Conservation (phyloP, 163 green algal genomes). For the Chloroidium sp. region DNA sequence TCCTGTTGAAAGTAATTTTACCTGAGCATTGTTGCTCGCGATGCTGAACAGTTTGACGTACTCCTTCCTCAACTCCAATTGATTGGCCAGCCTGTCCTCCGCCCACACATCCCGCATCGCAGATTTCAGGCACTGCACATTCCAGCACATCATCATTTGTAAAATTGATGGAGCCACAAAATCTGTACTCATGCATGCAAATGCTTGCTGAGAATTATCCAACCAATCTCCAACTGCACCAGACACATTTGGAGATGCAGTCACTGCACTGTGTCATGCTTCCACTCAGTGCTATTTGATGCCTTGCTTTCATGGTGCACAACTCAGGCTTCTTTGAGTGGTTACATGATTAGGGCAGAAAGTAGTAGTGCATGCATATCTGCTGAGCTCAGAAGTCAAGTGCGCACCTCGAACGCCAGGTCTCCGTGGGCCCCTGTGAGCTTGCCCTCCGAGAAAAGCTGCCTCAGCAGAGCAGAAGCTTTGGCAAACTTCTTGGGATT, state of each 20-base stretch:
- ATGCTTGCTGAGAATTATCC: not conserved
- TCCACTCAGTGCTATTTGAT: not conserved
- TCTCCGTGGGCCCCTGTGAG: conserved; percentile 9
- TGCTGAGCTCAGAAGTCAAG: not conserved
- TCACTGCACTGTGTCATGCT: not conserved
- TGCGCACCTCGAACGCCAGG: conserved; percentile 20
- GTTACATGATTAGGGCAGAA: not conserved
- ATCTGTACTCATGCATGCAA: not conserved
- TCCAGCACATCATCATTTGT: not conserved
- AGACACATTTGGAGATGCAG: not conserved
- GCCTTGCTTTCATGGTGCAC: too few species aligned
- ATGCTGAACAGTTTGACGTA: conserved; percentile 37
- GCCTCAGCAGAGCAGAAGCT: conserved; percentile 47
- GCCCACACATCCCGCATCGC: conserved; percentile 5
- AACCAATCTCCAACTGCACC: not conserved
- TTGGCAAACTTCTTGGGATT: conserved; percentile 65
- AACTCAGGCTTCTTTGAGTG: not conserved
- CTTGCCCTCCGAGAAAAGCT: conserved; percentile 40
- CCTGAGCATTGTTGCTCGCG: conserved; percentile 25
- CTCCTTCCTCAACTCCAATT: conserved; percentile 25
- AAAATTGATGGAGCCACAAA: not conserved
- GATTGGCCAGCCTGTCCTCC: not conserved
- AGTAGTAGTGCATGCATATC: not conserved
- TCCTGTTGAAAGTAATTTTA: not conserved
- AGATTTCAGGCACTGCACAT: conserved; percentile 13